Evolutionary conservation across 75 land plant genomes (phyloP).

Genomic region (Chamaecyparis obtusa): DNA sequence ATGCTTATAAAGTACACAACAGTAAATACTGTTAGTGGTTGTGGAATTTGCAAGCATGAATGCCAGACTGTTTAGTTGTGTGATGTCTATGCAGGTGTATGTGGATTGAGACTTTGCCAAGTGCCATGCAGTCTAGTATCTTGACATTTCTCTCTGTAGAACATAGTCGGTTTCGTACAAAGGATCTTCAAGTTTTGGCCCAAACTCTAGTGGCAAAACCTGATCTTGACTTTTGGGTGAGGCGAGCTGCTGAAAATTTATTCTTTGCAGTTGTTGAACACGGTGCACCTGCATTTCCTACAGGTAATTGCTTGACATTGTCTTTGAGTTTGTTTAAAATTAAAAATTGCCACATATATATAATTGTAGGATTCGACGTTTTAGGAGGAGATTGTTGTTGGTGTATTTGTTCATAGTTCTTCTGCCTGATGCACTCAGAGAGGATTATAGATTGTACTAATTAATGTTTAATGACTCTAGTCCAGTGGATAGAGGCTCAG

Average conservation of each 20-base stretch:
- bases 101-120: constrained; percentile 71
- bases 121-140: constrained; percentile 52
- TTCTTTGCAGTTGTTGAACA: constrained; percentile 17
- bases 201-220: constrained; percentile 15
- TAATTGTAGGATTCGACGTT: not conserved
- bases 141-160: constrained; percentile 55
- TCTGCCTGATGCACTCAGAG: too few species aligned
- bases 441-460: constrained; percentile 1
- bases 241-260: constrained; percentile 48
- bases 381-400: constrained; percentile 6
- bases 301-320: not conserved
- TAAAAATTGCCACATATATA: not conserved
- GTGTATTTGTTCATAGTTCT: constrained; percentile 2
- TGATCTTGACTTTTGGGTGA: constrained; percentile 69
- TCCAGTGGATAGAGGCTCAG: constrained; percentile 12
- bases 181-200: constrained; percentile 44
- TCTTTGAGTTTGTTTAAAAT: not conserved
- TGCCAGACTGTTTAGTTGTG: not conserved
- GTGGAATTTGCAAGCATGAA: not conserved
- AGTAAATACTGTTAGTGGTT: not conserved
- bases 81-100: constrained; percentile 42
- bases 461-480: not conserved
- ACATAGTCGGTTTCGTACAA: constrained; percentile 27
- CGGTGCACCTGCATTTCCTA: not conserved
- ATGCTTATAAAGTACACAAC: not conserved